A percentile compares a stretch with the other conserved stretches of the same genome.
Evolutionary conservation across 306 rosid genomes (phyloP).

Genomic region (Dalbergia cultrata): DNA sequence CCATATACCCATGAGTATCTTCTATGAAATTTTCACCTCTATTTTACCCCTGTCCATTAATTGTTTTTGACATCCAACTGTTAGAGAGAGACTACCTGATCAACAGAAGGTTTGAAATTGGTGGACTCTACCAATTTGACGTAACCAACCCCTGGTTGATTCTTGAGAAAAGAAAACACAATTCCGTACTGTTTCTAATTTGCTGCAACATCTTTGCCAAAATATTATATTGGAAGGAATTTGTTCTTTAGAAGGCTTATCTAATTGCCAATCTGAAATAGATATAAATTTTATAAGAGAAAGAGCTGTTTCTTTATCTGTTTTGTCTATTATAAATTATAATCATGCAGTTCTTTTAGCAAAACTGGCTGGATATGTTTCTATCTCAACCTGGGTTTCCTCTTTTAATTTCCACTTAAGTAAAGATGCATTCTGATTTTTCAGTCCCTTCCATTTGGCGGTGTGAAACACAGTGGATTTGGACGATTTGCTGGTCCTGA

Average conservation of each 20-base stretch:
- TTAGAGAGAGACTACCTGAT: constrained; percentile 8
- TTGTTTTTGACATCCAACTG: constrained; percentile 21
- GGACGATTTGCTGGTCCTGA: constrained; percentile 94
- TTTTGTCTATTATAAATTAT: background rate
- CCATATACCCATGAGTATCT: no score
- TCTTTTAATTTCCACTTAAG: constrained; percentile 43
- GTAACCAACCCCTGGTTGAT: constrained; percentile 14
- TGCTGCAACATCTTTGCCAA: background rate
- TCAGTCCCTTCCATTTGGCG: constrained; percentile 98
- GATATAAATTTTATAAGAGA: background rate
- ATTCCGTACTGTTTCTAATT: constrained; percentile 24
- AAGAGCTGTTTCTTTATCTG: background rate
- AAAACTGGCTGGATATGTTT: constrained; percentile 17
- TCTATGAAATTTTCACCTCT: no score
- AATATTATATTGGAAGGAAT: constrained; percentile 1
- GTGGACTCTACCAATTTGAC: background rate
- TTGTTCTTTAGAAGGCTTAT: background rate
- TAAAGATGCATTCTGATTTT: constrained; percentile 49
- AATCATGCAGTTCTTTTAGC: constrained; percentile 43
- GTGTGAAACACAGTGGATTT: constrained; percentile 93
- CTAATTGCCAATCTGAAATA: background rate
- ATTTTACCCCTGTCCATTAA: background rate
- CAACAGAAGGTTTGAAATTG: constrained; percentile 8
- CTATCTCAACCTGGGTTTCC: constrained; percentile 4
- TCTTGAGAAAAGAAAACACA: constrained; percentile 21